Percentiles rank a stretch among this genome's conserved stretches.
Conservation (phyloP, 1,284 basidiomycete species). For the Phlebopus sp. region DNA sequence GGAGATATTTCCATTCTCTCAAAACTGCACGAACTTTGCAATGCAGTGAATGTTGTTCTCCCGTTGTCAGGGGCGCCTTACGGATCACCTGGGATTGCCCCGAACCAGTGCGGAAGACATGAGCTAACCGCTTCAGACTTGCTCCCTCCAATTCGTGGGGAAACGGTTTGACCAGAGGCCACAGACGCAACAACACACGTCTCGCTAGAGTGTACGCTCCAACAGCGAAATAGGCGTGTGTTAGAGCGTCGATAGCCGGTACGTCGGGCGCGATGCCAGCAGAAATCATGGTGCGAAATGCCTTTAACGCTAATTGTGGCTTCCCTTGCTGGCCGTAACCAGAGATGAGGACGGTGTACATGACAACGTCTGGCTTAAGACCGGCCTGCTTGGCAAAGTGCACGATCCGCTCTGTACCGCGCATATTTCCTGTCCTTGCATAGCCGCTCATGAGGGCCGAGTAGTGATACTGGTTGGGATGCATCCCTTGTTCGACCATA, state of each 20-base stretch:
- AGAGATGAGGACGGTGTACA: conserved; percentile 71
- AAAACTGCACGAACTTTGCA: conserved; percentile 25
- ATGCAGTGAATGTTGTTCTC: conserved; percentile 31
- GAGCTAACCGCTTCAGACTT: conserved; percentile 44
- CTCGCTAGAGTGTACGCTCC: conserved; percentile 51
- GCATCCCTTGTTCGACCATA: conserved; percentile 62
- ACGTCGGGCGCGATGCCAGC: conserved; percentile 63
- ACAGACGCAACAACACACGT: conserved; percentile 54
- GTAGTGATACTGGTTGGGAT: conserved; percentile 67
- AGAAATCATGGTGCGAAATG: conserved; percentile 63
- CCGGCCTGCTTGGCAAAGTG: conserved; percentile 46
- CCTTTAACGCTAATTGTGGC: conserved; percentile 48
- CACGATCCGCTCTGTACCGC: conserved; percentile 51
- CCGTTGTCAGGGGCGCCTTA: conserved; percentile 22
- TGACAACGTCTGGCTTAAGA: conserved; percentile 53
- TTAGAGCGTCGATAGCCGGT: conserved; percentile 64
- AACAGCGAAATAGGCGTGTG: conserved; percentile 58
- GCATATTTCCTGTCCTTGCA: conserved; percentile 49
- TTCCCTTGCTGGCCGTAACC: conserved; percentile 61
- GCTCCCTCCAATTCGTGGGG: conserved; percentile 44
- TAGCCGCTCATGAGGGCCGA: conserved; percentile 70
- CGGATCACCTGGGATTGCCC: conserved; percentile 5
- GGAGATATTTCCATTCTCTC: conserved; percentile 20
- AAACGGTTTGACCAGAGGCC: conserved; percentile 62
- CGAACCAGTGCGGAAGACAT: conserved; percentile 39